phyloP scores from a whole-genome alignment of 352 stramenopile genomes.

The Phytopythium mirpurense region DNA sequence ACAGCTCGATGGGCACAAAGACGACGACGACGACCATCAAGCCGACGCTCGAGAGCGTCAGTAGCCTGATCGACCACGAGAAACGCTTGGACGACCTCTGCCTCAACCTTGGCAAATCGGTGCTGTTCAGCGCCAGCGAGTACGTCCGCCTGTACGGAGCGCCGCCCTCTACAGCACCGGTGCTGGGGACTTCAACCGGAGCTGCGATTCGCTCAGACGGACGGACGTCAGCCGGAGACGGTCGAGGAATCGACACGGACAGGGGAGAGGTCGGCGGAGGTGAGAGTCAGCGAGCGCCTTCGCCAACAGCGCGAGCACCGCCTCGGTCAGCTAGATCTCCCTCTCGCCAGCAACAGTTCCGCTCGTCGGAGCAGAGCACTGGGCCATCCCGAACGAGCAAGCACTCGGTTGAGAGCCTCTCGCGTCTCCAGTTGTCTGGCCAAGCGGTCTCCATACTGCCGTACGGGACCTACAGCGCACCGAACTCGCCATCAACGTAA shows the following conservation, averaged over 20 bases:
- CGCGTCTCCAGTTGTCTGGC: neutral
- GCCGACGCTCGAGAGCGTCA: conserved; percentile 18
- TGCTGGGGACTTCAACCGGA: no score
- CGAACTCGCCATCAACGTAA: neutral
- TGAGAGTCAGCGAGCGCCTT: neutral
- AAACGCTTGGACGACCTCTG: conserved; percentile 16
- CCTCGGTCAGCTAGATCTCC: neutral
- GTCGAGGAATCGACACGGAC: neutral
- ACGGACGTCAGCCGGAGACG: neutral
- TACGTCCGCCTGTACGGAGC: conserved; percentile 21
- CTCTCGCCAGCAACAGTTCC: neutral
- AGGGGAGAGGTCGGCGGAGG: neutral
- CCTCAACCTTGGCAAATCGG: conserved; percentile 26
- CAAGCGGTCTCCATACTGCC: neutral
- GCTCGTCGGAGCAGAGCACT: neutral
- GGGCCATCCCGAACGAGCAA: neutral
- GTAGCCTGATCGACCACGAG: conserved; percentile 18
- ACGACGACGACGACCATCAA: conserved; percentile 6
- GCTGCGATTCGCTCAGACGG: no score
- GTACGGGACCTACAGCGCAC: neutral
- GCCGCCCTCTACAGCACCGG: neutral
- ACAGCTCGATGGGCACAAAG: conserved; percentile 1
- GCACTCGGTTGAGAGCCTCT: neutral
- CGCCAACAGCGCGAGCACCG: neutral
- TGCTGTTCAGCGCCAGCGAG: conserved; percentile 20